Conservation (phyloP, 257 asterid species). For the Thymus mandschuricus region DNA sequence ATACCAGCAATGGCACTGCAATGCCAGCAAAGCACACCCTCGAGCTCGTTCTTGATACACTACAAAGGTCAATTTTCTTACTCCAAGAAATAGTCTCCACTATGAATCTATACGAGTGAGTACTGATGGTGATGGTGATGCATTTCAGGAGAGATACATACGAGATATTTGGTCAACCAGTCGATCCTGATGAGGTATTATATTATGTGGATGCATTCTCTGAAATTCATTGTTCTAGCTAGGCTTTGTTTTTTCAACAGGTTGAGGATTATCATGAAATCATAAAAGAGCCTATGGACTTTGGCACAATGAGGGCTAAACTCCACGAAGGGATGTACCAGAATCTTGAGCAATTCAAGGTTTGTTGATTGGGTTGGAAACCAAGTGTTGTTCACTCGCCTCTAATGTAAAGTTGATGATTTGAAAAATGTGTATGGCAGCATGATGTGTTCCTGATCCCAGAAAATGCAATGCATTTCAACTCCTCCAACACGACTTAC, state of each 20-base stretch:
- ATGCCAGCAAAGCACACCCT: conserved; percentile 72
- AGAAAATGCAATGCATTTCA: conserved; percentile 88
- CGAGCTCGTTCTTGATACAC: conserved; percentile 70
- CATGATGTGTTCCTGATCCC: conserved; percentile 82
- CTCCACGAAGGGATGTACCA: conserved; percentile 87
- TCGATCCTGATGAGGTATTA: conserved; percentile 71
- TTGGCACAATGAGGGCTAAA: conserved; percentile 95
- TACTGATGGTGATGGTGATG: neutral
- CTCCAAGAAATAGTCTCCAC: neutral
- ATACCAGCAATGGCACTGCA: conserved; percentile 29
- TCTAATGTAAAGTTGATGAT: neutral
- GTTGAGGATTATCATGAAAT: conserved; percentile 80
- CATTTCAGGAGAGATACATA: conserved; percentile 67
- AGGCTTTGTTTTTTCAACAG: conserved; percentile 35
- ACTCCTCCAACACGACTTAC: conserved; percentile 65
- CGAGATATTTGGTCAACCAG: conserved; percentile 88
- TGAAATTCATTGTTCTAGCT: neutral
- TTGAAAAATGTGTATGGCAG: conserved; percentile 46
- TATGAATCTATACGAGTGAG: too few relatives aligned
- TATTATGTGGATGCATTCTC: neutral
- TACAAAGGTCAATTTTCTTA: conserved; percentile 56
- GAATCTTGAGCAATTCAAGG: conserved; percentile 81
- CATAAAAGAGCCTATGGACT: conserved; percentile 90
- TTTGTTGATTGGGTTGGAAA: conserved; percentile 24
- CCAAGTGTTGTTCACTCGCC: too few relatives aligned